phyloP scores from a whole-genome alignment of 495 filamentous ascomycete species.

The Penicillium chermesinum region DNA sequence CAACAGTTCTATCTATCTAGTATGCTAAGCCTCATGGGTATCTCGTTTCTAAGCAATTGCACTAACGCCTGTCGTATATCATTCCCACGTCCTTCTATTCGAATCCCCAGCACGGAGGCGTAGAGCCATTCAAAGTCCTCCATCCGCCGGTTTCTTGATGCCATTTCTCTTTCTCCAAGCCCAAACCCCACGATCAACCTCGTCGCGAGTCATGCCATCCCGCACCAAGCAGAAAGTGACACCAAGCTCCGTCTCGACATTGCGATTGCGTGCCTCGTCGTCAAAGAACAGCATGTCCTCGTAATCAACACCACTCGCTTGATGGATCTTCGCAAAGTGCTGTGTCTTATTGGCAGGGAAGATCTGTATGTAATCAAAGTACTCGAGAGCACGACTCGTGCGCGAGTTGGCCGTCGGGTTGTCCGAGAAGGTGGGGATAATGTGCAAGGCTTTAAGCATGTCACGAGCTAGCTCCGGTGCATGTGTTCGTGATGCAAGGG shows the following conservation, averaged over 20 bases:
- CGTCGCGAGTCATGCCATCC: constrained; percentile 72
- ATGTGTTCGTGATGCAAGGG: constrained; percentile 75
- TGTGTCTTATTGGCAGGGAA: constrained; percentile 81
- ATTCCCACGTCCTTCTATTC: neutral
- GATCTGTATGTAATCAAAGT: constrained; percentile 82
- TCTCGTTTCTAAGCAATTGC: neutral
- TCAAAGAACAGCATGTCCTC: constrained; percentile 96
- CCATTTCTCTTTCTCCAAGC: constrained; percentile 77
- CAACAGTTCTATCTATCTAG: too few relatives aligned
- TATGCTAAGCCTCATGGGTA: neutral
- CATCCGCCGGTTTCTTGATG: constrained; percentile 25
- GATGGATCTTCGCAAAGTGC: constrained; percentile 71
- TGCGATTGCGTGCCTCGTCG: constrained; percentile 80
- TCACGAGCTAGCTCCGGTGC: constrained; percentile 75
- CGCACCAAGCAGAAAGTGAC: constrained; percentile 77
- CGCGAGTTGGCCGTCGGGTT: constrained; percentile 34
- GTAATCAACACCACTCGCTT: constrained; percentile 57
- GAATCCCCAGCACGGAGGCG: neutral
- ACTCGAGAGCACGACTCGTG: constrained; percentile 56
- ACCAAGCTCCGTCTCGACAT: constrained; percentile 74
- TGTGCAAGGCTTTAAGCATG: constrained; percentile 68
- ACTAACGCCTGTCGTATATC: neutral
- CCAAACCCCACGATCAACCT: constrained; percentile 73
- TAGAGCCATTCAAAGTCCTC: constrained; percentile 2
- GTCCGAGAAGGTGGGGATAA: constrained; percentile 49